phyloP scores from a whole-genome alignment of 2,329 filamentous ascomycete species.

The Cryphonectria carpinicola region DNA sequence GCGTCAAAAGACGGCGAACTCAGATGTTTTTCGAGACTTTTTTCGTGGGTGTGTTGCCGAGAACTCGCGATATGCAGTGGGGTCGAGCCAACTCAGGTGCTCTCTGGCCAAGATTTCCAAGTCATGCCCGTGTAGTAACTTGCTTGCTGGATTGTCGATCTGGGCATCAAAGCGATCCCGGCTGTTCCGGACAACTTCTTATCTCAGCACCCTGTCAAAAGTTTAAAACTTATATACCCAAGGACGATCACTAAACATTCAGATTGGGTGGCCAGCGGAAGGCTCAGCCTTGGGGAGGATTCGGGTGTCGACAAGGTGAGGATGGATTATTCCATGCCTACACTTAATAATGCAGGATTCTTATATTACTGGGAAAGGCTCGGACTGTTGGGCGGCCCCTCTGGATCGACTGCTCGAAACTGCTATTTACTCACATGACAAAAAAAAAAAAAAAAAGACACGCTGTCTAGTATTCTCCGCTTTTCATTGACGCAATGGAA shows the following conservation, averaged over 20 bases:
- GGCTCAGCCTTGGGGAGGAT: not conserved
- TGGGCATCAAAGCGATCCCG: not conserved
- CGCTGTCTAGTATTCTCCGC: not conserved
- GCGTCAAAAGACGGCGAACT: not conserved
- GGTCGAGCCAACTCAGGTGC: not conserved
- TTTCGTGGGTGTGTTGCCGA: not conserved
- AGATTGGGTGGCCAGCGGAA: not conserved
- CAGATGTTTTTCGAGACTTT: not conserved
- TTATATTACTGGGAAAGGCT: not conserved
- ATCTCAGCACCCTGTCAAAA: not conserved
- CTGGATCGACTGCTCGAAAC: not conserved
- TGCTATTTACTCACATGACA: not conserved
- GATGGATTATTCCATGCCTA: not conserved
- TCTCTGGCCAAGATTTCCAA: not conserved
- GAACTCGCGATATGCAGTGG: not conserved
- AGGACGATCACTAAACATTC: not conserved
- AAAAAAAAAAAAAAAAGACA: no score
- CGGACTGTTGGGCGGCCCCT: not conserved
- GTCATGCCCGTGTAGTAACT: no score
- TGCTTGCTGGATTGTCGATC: not conserved
- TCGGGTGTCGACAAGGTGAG: not conserved
- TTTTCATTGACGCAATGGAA: not conserved
- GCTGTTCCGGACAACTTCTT: not conserved
- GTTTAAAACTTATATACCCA: not conserved
- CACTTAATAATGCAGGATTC: not conserved